Base-by-base conservation (phyloP, 1,139 yeast species). In the Cylindricascospora bacillispora region DNA sequence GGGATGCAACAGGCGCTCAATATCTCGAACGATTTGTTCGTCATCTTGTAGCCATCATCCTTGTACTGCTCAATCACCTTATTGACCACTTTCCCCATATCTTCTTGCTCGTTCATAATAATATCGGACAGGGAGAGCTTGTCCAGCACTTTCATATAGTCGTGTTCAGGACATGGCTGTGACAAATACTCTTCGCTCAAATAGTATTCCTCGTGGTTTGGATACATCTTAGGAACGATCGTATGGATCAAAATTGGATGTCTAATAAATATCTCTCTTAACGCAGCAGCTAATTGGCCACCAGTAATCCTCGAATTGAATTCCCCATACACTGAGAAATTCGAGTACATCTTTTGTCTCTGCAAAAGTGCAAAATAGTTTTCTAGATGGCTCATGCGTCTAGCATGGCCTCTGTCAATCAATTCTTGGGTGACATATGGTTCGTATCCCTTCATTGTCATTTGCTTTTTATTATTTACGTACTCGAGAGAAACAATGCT, bases 301-400 rank as follows among this genome's bases (percentile, higher is more conserved):
- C 25, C 15, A 4, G 34, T 26, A 4, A 42, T 25, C 2, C 31
- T 13, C 14, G 28, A 22, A 24, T 36, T 41, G 30, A 45, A 24
- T 22, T 43, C 45, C 22, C 44, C 39, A 29, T 41, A 44, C 18
- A 45, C 21, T n/a, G 34, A 32, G 32, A 47, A 47, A 32, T 43
- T 45, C 6, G 43, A 26, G 31, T 47, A 47, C 27, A 47, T 26
- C 5, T 39, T 35, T 31, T 47, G 52, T 30, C 53, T 43, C 26
- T 41, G 47, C 26, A 38, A 25, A n/a, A 44, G 14, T 1, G 48
- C 49, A 32, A 47, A 44, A 35, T 43, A 44, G 30, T 45, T 40
- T 29, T 47, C 52, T 24, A 47, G 27, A 26, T 44, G 45, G 10
- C 48, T 49, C 41, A 46, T 35, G 13, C 47, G 44, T 31, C 53